Base-by-base conservation (phyloP, 768 basidiomycete genomes). In the Coprinopsis sp. region DNA sequence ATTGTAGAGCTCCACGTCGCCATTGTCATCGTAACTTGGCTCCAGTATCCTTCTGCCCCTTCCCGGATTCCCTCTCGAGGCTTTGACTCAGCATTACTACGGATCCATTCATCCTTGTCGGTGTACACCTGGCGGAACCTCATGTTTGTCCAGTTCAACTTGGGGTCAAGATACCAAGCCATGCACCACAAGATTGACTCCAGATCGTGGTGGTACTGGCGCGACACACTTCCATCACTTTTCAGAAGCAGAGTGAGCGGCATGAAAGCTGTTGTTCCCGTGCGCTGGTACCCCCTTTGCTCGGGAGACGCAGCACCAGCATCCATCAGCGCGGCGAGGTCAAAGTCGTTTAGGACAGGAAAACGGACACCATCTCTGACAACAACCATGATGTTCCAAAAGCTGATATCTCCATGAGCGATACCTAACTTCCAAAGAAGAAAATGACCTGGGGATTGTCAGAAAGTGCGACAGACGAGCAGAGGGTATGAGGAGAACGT, bases 291-390 rank as follows among this genome's bases (percentile, higher is more conserved):
- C 12, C 50, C 53, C 23, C 12, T 37, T 42, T 47, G 45, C 10
- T 23, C 3, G 28, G 50, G 47, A 22, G 45, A 41, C n/a, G n/a
- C 22, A 22, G 19, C 46, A 10, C 53, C 46, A 25, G 50, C 46
- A 6, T 27, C 18, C 50, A 54, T 54, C 22, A 51, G 44, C 24
- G 50, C 43, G 2, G 53, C 53, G 5, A 51, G 43, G 33, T 54
- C 53, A 27, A 48, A 54, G 46, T 54, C 53, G 33, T 51, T 54
- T 28, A 54, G 37, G 28, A 54, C 44, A n/a, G 21, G n/a, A 10
- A 12, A 13, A 6, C 2, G 4, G 22, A 7, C 19, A 25, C 23
- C 47, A 22, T 18, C 22, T 16, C 39, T 38, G 21, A 14, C 24
- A 27, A 23, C 40, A 19, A 34, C 31, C 53, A 54, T 54, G 36